Conservation (phyloP, 345 rosid genomes). For the Rhodomyrtus tomentosa region DNA sequence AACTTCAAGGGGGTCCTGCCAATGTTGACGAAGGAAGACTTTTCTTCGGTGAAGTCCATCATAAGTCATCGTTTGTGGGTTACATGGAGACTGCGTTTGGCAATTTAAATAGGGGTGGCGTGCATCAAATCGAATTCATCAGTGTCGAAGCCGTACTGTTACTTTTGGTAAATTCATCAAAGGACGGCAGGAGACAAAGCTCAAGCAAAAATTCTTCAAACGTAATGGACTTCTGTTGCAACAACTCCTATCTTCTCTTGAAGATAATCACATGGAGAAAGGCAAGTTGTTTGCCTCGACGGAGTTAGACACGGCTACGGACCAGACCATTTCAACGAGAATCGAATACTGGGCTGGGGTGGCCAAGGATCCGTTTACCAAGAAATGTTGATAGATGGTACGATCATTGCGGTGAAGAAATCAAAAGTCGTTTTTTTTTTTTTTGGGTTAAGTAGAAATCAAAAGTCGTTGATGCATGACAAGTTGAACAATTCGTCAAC, state of each 20-base stretch:
- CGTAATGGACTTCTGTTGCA: background rate
- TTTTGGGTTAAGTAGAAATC: too few relatives aligned
- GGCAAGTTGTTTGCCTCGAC: background rate
- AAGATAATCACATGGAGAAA: background rate
- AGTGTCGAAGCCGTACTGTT: too few relatives aligned
- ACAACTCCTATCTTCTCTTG: background rate
- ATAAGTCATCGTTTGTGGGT: too few relatives aligned
- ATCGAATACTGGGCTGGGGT: background rate
- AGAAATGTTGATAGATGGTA: conserved; percentile 8
- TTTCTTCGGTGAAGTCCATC: too few relatives aligned
- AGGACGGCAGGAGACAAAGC: background rate
- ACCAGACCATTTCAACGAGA: background rate
- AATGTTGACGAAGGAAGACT: too few relatives aligned
- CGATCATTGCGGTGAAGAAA: conserved; percentile 5
- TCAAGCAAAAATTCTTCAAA: conserved; percentile 1
- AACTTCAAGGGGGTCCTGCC: too few relatives aligned
- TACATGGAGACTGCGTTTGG: too few relatives aligned
- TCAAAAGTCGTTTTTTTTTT: too few relatives aligned
- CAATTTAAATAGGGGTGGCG: too few relatives aligned
- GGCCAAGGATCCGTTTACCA: conserved; percentile 5
- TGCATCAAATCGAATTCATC: too few relatives aligned
- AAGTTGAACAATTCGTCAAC: conserved; percentile 5
- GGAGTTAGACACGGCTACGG: background rate
- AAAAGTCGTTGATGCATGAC: background rate
- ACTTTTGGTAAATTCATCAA: too few relatives aligned